Conservation (phyloP, 192 early-diverging fungal genomes). For the Coemansia sp. region DNA sequence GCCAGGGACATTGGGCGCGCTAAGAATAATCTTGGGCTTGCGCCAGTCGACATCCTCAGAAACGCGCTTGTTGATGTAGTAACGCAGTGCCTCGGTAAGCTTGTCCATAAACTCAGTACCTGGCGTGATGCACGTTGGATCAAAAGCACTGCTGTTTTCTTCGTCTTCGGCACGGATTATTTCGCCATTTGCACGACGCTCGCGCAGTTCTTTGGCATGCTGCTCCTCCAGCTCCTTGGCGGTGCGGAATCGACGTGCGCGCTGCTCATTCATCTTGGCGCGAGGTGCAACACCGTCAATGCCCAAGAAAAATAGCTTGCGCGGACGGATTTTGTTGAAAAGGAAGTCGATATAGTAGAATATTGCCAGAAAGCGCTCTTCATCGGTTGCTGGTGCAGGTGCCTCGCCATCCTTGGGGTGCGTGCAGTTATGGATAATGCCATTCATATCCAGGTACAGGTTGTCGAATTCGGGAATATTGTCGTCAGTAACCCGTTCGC, state of each 20-base stretch:
- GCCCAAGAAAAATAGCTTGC: conserved; percentile 92
- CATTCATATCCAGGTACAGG: conserved; percentile 98
- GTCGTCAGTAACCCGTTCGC: conserved; percentile 85
- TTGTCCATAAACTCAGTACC: conserved; percentile 96
- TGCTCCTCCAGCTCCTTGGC: conserved; percentile 74
- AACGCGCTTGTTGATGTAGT: conserved; percentile 87
- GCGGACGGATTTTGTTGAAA: conserved; percentile 88
- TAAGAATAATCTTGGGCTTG: conserved; percentile 86
- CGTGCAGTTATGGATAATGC: conserved; percentile 96
- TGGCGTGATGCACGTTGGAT: conserved; percentile 98
- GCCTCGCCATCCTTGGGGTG: conserved; percentile 88
- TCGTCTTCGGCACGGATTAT: conserved; percentile 68
- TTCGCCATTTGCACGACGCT: conserved; percentile 62
- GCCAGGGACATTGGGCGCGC: conserved; percentile 91
- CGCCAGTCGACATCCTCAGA: conserved; percentile 88
- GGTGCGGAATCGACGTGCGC: conserved; percentile 92
- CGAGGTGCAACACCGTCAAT: conserved; percentile 95
- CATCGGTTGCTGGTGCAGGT: conserved; percentile 86
- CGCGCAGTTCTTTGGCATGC: conserved; percentile 41
- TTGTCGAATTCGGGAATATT: conserved; percentile 96
- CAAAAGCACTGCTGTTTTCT: conserved; percentile 74
- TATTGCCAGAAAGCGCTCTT: conserved; percentile 88
- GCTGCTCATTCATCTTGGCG: conserved; percentile 99
- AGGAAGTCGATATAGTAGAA: conserved; percentile 96
- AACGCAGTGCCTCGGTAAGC: conserved; percentile 79